Conservation (phyloP, 129 eudicot genomes). For the Mikania micrantha region DNA sequence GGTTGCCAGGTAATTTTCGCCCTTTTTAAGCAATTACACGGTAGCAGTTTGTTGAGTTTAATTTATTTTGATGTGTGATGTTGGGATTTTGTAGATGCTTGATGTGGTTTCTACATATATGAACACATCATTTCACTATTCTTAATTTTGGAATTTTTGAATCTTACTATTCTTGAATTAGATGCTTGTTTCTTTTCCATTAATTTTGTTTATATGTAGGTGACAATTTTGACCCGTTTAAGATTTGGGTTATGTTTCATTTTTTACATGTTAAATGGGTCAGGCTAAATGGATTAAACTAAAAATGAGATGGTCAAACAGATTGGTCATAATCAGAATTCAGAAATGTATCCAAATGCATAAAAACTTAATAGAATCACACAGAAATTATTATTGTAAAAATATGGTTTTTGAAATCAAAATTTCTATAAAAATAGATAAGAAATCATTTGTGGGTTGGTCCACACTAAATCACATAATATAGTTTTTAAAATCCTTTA, state of each 20-base stretch:
- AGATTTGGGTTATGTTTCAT: not conserved
- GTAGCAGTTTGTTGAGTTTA: not conserved
- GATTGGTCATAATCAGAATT: not conserved
- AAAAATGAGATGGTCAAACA: not conserved
- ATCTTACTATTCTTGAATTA: not conserved
- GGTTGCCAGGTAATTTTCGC: constrained; percentile 60
- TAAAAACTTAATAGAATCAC: too few relatives aligned
- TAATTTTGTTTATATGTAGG: not conserved
- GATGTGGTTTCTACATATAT: not conserved
- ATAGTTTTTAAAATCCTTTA: not conserved
- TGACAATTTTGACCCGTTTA: not conserved
- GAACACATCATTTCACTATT: not conserved
- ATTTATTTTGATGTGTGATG: too few relatives aligned
- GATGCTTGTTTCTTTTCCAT: not conserved
- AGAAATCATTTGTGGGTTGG: not conserved
- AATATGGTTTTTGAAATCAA: not conserved
- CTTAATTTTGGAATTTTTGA: not conserved
- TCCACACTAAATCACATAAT: not conserved
- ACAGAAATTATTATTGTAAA: not conserved
- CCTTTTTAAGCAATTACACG: not conserved
- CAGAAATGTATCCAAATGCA: not conserved
- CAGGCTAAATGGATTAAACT: not conserved
- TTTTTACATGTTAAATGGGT: not conserved
- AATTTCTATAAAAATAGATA: not conserved
- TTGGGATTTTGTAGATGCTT: too few relatives aligned